These are phyloP conservation scores for Leucaena leucocephala DNA, from an alignment of 306 rosid species.

Conservation along the genomic window DNA sequence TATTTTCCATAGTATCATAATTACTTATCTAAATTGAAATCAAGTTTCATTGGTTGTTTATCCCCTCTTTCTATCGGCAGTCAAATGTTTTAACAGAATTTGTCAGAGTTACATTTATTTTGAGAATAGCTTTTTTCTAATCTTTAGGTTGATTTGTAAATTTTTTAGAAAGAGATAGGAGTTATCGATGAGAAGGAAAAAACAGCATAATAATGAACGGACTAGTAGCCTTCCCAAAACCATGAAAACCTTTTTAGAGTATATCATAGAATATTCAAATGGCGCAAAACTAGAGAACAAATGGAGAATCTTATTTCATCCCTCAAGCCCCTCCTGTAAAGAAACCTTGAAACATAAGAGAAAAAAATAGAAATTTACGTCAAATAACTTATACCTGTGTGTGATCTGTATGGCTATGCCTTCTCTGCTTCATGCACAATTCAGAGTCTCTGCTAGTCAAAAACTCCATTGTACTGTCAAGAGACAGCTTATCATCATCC, in stretches of 20 bases:
- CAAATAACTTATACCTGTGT: constrained; percentile 63
- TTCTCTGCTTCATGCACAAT: constrained; percentile 44
- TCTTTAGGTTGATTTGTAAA: not conserved
- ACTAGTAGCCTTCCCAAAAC: not conserved
- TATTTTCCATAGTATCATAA: not conserved
- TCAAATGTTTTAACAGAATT: not conserved
- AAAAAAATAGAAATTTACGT: not conserved
- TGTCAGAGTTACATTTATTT: not conserved
- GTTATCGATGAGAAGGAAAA: not conserved
- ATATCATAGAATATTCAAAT: not conserved
- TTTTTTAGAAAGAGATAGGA: not conserved
- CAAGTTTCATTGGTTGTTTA: not conserved
- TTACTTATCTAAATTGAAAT: not conserved
- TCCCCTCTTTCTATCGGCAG: not conserved
- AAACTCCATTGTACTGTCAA: constrained; percentile 14
- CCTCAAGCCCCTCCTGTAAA: not conserved
- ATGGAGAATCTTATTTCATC: not conserved
- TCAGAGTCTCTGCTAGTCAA: constrained; percentile 23
- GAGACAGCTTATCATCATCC: constrained; percentile 24
- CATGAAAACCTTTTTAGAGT: constrained; percentile 2
- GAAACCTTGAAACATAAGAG: not conserved
- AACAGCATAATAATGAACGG: not conserved
- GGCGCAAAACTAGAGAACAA: not conserved
- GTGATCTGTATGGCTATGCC: constrained; percentile 64
- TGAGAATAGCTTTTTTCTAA: not conserved